Percentiles rank a stretch among this genome's conserved stretches.
phyloP scores from a whole-genome alignment of 1,284 basidiomycete genomes.

The Chalciporus sp. region DNA sequence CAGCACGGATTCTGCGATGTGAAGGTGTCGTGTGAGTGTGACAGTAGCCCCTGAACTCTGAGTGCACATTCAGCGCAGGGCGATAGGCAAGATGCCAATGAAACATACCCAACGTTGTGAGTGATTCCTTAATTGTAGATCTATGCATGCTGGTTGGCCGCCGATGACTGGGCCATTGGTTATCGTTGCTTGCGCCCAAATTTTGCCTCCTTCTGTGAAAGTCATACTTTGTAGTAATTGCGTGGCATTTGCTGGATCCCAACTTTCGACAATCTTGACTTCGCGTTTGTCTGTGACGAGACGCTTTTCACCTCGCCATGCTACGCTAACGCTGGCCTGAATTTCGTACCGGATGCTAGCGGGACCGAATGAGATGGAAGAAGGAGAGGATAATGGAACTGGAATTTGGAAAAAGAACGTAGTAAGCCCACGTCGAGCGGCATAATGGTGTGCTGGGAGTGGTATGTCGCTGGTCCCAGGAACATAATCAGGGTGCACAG shows the following conservation, averaged over 20 bases:
- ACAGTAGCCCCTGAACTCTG: conserved; percentile 69
- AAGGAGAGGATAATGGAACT: conserved; percentile 62
- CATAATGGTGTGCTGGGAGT: conserved; percentile 63
- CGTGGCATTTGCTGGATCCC: conserved; percentile 41
- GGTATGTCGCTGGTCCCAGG: conserved; percentile 55
- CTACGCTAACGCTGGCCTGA: conserved; percentile 65
- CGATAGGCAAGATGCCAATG: conserved; percentile 1
- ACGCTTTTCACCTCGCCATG: conserved; percentile 70
- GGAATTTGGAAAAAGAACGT: conserved; percentile 77
- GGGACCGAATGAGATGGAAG: conserved; percentile 67
- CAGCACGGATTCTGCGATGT: conserved; percentile 48
- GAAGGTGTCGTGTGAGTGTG: conserved; percentile 58
- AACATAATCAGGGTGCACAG: conserved; percentile 56
- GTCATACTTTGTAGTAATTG: conserved; percentile 56
- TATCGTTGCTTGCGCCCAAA: conserved; percentile 71
- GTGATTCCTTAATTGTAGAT: conserved; percentile 78
- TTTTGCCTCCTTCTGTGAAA: conserved; percentile 74
- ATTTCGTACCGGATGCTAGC: conserved; percentile 72
- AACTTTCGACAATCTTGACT: conserved; percentile 66
- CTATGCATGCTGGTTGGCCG: conserved; percentile 68
- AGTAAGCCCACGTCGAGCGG: conserved; percentile 67
- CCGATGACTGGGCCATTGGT: conserved; percentile 64
- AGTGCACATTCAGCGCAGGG: conserved; percentile 2
- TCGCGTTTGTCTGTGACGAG: conserved; percentile 62
- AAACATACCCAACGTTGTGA: conserved; percentile 66